Conservation (phyloP, 1,284 basidiomycete genomes). For the Tilletia indica region DNA sequence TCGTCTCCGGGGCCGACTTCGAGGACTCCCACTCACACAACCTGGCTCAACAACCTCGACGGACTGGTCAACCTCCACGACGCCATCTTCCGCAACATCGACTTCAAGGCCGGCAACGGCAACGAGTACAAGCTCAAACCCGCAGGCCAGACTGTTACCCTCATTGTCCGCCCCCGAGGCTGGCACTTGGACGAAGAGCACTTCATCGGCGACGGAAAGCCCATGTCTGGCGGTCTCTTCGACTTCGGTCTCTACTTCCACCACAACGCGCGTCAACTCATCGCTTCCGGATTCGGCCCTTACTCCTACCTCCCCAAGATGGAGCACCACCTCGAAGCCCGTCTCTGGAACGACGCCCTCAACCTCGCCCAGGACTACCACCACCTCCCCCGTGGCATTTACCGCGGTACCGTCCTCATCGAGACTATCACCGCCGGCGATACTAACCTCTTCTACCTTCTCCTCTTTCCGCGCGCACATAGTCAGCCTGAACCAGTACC, state of each 20-base stretch:
- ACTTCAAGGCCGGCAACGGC: conserved; percentile 75
- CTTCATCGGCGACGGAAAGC: conserved; percentile 81
- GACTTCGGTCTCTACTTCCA: conserved; percentile 98
- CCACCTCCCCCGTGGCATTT: conserved; percentile 77
- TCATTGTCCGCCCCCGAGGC: conserved; percentile 65
- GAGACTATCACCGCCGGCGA: conserved; percentile 94
- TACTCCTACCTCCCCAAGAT: conserved; percentile 99
- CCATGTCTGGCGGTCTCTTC: conserved; percentile 88
- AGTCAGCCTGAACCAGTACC: conserved; percentile 72
- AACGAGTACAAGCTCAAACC: conserved; percentile 94
- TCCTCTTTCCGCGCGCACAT: conserved; percentile 68
- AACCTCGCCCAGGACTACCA: conserved; percentile 89
- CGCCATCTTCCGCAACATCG: conserved; percentile 78
- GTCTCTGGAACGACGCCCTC: conserved; percentile 93
- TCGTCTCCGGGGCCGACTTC: conserved; percentile 72
- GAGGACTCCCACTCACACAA: conserved; percentile 83
- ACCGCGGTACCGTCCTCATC: conserved; percentile 91
- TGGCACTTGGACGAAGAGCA: conserved; percentile 95
- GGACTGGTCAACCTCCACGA: conserved; percentile 94
- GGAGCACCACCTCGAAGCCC: conserved; percentile 81
- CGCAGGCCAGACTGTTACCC: conserved; percentile 63
- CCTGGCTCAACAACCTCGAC: conserved; percentile 87
- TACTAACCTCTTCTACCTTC: conserved; percentile 60
- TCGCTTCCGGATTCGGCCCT: conserved; percentile 74
- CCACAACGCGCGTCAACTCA: conserved; percentile 82